A percentile compares a stretch with the other conserved stretches of the same genome.
phyloP scores from a whole-genome alignment of 805 yeast genomes.

The Wickerhamiella azymoides region DNA sequence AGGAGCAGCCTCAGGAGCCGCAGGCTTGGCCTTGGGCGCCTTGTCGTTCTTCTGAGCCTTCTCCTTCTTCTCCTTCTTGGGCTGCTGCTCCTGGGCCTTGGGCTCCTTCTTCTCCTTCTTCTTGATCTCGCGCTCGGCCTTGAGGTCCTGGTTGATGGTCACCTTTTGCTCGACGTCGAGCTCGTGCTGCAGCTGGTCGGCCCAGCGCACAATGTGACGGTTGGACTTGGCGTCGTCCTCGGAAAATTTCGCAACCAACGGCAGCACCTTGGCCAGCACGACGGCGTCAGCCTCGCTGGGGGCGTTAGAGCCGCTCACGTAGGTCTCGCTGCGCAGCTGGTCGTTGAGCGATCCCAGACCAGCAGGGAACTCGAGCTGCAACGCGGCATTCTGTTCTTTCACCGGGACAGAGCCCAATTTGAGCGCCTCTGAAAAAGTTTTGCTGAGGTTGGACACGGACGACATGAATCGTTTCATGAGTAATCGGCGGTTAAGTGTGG shows the following conservation, averaged over 20 bases:
- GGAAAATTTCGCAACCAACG: slow-evolving; percentile 44
- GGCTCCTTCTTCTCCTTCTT: slow-evolving; percentile 31
- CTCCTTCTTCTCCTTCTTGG: slow-evolving; percentile 25
- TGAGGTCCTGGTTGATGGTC: slow-evolving; percentile 40
- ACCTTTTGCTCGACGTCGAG: slow-evolving; percentile 43
- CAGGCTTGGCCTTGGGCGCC: too few relatives aligned
- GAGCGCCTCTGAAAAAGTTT: slow-evolving; percentile 3
- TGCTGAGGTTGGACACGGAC: slow-evolving; percentile 6
- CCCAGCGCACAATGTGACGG: slow-evolving; percentile 90
- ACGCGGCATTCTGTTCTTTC: slow-evolving; percentile 31
- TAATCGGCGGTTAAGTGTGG: not conserved
- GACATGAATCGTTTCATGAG: not conserved
- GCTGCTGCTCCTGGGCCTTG: slow-evolving; percentile 1
- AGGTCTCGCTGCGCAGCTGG: slow-evolving; percentile 54
- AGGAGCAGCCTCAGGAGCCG: slow-evolving; percentile 16
- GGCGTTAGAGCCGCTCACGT: slow-evolving; percentile 44
- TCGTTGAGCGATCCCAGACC: slow-evolving; percentile 47
- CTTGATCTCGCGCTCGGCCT: slow-evolving; percentile 49
- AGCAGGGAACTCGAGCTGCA: slow-evolving; percentile 50
- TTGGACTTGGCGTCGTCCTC: slow-evolving; percentile 42
- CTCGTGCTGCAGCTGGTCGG: slow-evolving; percentile 66
- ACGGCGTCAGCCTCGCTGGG: slow-evolving; percentile 60
- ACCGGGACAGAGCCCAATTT: not conserved
- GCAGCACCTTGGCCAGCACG: slow-evolving; percentile 53
- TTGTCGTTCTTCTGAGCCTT: slow-evolving; percentile 15